Evolutionary conservation across 257 asterid species (phyloP), one percentile per base, ranked within the genome.

Genomic region (Hygrophila difformis): DNA sequence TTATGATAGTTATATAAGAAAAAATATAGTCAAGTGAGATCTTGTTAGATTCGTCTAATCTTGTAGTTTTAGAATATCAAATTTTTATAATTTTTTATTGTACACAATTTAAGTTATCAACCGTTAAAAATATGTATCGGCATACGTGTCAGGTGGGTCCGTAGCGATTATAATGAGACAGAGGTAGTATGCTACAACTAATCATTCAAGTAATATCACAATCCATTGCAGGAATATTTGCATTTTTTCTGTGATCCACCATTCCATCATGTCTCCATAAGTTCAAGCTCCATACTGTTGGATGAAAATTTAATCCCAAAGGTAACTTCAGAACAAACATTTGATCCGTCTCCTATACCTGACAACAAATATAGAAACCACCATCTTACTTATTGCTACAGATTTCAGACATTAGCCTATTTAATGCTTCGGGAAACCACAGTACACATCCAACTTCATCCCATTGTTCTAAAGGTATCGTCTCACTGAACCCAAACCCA

Each of bases 241-340:
- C 94, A 72, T 44, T 88, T 79, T 63, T 88, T 88, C 81, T 84
- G 97, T 57, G 94, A 84, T 64, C 96, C 96, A 2, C 93, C 95
- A 5, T 39, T 77, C 24, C 73, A 77, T 53, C 79, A 56, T 5
- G 70, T 79, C 57, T 70, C 91, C 59, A 63, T 88, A 57, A 81
- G 77, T 47, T 82, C 96, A 39, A 88, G 81, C 65, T 79, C 94
- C 44, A 75, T 88, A 60, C 47, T 85, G 81, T 55, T 85, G 79
- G 97, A 88, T 6, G 96, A 85, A 60, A 81, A 82, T 57, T 59
- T 79, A n/a, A 71, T 61, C 12, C 81, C 97, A 18, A 88, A 81
- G 93, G 94, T 84, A 67, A 19, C 16, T 11, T 18, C 17, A 12
- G 13, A 19, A 31, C 13, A 24, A 8, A 21, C 21, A 38, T 41